These are phyloP conservation scores for Erythrophleum fordii DNA, from an alignment of 306 rosid species.

Conservation along the genomic window DNA sequence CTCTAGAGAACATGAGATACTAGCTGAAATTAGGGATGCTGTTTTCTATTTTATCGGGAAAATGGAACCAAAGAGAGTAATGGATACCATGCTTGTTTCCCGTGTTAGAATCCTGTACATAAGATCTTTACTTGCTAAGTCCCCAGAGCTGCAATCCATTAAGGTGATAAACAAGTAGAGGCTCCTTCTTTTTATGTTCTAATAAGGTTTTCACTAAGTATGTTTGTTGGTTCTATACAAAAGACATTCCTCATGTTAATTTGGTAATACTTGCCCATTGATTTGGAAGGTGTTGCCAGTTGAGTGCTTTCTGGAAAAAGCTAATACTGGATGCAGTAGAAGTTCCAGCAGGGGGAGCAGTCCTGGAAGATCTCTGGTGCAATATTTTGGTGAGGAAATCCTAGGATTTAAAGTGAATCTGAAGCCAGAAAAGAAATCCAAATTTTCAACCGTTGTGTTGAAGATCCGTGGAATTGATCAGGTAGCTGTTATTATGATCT, in stretches of 20 bases:
- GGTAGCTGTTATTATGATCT: slow-evolving; percentile 49
- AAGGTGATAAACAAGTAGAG: slow-evolving; percentile 54
- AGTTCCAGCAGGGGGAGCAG: slow-evolving; percentile 82
- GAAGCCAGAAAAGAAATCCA: slow-evolving; percentile 82
- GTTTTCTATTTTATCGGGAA: slow-evolving; percentile 79
- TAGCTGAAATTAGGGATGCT: slow-evolving; percentile 86
- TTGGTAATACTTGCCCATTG: slow-evolving; percentile 19
- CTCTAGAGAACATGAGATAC: slow-evolving; percentile 89
- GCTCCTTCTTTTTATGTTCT: slow-evolving; percentile 1
- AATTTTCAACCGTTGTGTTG: slow-evolving; percentile 81
- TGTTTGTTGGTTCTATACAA: slow-evolving; percentile 10
- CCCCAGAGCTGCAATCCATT: slow-evolving; percentile 90
- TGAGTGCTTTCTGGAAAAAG: slow-evolving; percentile 78
- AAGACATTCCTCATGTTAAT: slow-evolving; percentile 26
- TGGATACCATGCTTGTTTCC: slow-evolving; percentile 90
- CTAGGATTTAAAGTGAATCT: slow-evolving; percentile 79
- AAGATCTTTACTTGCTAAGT: slow-evolving; percentile 83
- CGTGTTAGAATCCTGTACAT: slow-evolving; percentile 87
- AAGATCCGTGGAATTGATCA: slow-evolving; percentile 87
- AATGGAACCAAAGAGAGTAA: slow-evolving; percentile 79
- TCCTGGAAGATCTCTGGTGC: slow-evolving; percentile 78
- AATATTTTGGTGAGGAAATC: slow-evolving; percentile 62
- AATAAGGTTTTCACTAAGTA: neutral
- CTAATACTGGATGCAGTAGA: slow-evolving; percentile 69
- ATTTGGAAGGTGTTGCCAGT: slow-evolving; percentile 66